Evolutionary conservation across 345 rosid species (phyloP), one percentile per base, ranked within the genome.

Genomic region (Salix caprea): DNA sequence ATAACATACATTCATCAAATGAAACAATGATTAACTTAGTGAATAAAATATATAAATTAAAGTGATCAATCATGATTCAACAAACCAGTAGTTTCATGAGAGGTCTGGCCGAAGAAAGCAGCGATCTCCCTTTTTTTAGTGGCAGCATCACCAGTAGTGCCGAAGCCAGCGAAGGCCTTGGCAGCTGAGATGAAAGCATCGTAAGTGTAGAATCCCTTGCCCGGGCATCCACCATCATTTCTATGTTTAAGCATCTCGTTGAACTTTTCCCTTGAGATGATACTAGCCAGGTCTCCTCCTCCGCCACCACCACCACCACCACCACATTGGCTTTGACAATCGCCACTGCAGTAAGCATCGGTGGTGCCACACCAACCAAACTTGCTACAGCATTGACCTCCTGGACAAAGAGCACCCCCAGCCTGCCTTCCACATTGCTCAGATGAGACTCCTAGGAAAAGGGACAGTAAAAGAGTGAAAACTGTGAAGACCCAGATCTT

Each of bases 61-160:
- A 26, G 14, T n/a, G 1, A 58, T 3, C n/a, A 10, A 58, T 58
- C 24, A 10, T 5, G 26, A 71, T 48, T 10, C 30, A n/a, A 7
- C 64, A 4, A 16, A 78, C 81, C 81, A 19, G 81, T 78, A 23
- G 81, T 78, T 67, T 78, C 80, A 42, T 77, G 80, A 7, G 80
- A 77, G 52, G 80, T 77, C 46, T 77, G 80, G 21, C 39, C 80
- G 12, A 77, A 77, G 75, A 77, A 77, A 48, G 80, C 80, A 26
- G 80, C 80, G 8, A 77, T 50, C 71, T 77, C 80, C 52, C 65
- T 77, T 9, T 71, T 77, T 50, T 75, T 71, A 12, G 75, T 77
- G 48, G 4, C 37, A 54, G 3, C 28, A 54, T 77, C 65, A 1
- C 80, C 80, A 2, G 80, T 71, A 64, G 75, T 71, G 71, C 75